Base-by-base conservation (phyloP, 2,329 filamentous ascomycete species). In the Ophiostoma pallidulum region DNA sequence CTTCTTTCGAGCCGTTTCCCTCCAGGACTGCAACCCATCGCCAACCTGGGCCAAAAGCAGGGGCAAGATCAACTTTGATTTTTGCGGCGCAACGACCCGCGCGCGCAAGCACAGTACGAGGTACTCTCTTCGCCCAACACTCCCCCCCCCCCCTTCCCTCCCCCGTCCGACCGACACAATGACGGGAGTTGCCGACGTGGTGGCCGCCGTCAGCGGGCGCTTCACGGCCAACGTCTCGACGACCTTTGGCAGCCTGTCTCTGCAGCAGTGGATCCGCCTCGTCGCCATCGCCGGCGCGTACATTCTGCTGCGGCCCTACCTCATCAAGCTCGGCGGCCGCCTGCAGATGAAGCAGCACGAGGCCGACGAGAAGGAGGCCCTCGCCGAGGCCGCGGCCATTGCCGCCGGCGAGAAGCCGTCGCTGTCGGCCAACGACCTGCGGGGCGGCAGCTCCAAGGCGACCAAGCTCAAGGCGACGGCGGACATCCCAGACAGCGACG, bases 221-320 rank as follows among this genome's bases (percentile, higher is more conserved):
- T 57, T 71, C 52, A 54, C 61, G 47, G 72, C 64, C 62, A 81
- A 81, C 60, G 46, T 79, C 16, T 58, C 63, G 46, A 58, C 65
- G 28, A 68, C 72, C 20, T 69, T 82, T 53, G 63, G 65, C 52
- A 66, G 64, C 52, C 72, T 81, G 69, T 67, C 70, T 1, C 58
- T 62, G 10, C 65, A 77, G 55, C 67, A 73, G 36, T 80, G 74
- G 70, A 73, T 92, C 57, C 84, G 86, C 41, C 72, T 92, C 49
- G 65, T 87, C 55, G 73, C 80, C 55, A 75, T 88, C 52, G 75
- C 88, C 18, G 78, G 86, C 58, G 81, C 77, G 47, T 94, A 91
- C 68, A 61, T 81, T 54, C 74, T 92, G 45, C 58, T 88, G 20
- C 80, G 87, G 1, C 86, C 86, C 0, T 88, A 87, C 62, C 64